Evolutionary conservation across 129 eudicot species (phyloP).

Genomic region (Tagetes patula): DNA sequence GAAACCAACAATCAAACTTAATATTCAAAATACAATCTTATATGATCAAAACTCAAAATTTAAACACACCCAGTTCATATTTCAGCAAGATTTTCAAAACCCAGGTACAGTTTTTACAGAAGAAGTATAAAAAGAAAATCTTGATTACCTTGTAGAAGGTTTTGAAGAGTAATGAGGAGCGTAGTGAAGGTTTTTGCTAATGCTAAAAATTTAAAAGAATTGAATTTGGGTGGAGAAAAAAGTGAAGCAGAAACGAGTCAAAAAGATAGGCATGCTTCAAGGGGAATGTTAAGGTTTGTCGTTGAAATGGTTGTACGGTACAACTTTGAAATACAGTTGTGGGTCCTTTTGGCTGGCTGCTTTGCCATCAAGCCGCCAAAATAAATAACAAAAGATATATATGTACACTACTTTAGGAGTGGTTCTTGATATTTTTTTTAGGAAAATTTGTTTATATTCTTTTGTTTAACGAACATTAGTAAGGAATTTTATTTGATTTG

Average conservation of each 20-base stretch:
- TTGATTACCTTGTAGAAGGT: conserved; percentile 15
- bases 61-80: conserved; percentile 13
- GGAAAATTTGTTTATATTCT: too few species aligned
- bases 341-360: conserved; percentile 28
- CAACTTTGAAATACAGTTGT: conserved; percentile 18
- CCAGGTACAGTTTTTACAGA: conserved; percentile 1
- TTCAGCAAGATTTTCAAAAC: conserved; percentile 9
- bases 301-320: conserved; percentile 25
- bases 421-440: too few species aligned
- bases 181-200: conserved; percentile 21
- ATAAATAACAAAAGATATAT: not conserved
- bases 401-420: too few species aligned
- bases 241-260: conserved; percentile 32
- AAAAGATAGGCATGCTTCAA: conserved; percentile 30
- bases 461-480: too few species aligned
- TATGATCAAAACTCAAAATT: not conserved
- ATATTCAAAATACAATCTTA: too few species aligned
- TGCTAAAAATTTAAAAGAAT: conserved; percentile 10
- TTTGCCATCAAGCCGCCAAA: conserved; percentile 32
- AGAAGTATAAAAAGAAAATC: conserved; percentile 3
- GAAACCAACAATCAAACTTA: too few species aligned
- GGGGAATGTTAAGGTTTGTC: not conserved
- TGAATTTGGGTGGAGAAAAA: conserved; percentile 33
- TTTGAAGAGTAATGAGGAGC: conserved; percentile 9
- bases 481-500: too few species aligned